Conservation (phyloP, 306 rosid species). For the Medicago ruthenica region DNA sequence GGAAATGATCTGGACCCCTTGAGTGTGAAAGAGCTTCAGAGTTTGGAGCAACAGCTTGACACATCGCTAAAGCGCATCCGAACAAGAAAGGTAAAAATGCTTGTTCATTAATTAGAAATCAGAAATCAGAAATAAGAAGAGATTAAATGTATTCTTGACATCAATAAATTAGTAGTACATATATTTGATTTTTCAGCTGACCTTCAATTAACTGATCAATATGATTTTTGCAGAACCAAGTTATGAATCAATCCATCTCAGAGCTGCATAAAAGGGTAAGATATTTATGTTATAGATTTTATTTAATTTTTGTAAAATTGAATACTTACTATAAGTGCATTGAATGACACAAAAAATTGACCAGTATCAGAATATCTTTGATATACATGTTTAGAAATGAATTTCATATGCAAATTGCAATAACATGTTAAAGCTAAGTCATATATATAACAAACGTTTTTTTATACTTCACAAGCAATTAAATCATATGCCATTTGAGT, state of each 20-base stretch:
- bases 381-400: background rate
- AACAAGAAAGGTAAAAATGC: conserved; percentile 73
- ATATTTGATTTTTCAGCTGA: background rate
- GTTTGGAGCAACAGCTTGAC: conserved; percentile 87
- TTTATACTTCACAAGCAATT: background rate
- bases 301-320: too few species aligned
- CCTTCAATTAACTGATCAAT: background rate
- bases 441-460: background rate
- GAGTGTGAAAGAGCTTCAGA: conserved; percentile 80
- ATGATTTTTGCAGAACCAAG: conserved; percentile 72
- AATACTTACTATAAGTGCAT: background rate
- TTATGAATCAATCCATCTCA: conserved; percentile 73
- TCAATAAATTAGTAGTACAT: background rate
- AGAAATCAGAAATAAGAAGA: background rate
- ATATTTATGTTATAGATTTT: background rate
- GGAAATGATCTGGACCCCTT: conserved; percentile 74
- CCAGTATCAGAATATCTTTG: background rate
- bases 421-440: background rate
- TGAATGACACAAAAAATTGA: background rate
- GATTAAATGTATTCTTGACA: background rate
- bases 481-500: too few species aligned
- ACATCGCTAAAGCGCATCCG: conserved; percentile 78
- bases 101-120: background rate
- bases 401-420: background rate
- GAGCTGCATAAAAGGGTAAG: conserved; percentile 78